Conservation (phyloP, 2,329 filamentous ascomycete species). For the Aphanocladium album region DNA sequence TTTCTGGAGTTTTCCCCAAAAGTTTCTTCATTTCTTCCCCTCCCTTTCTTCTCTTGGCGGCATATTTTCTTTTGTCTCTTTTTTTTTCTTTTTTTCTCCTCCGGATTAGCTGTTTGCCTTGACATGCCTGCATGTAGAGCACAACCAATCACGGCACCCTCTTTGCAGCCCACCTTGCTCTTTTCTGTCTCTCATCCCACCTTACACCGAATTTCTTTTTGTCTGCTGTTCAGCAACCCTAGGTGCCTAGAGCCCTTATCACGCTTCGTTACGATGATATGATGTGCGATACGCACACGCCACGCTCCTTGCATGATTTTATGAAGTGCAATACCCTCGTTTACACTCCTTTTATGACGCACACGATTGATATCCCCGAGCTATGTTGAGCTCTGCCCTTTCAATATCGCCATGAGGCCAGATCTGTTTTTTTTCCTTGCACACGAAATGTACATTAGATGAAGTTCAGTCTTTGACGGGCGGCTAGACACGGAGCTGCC, state of each 20-base stretch:
- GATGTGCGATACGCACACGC: background rate
- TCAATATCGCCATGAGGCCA: background rate
- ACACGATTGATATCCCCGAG: background rate
- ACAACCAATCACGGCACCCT: background rate
- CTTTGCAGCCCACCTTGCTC: background rate
- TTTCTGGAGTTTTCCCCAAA: background rate
- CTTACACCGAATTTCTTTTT: background rate
- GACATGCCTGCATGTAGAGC: background rate
- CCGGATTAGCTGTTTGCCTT: background rate
- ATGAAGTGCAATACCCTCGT: conserved; percentile 1
- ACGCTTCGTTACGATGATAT: conserved; percentile 2
- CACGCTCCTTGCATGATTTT: conserved; percentile 7
- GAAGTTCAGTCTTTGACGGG: background rate
- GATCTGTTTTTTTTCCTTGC: background rate
- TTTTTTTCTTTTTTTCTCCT: background rate
- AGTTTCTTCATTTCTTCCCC: background rate
- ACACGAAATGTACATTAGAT: conserved; percentile 4
- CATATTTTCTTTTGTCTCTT: background rate
- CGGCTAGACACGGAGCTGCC: background rate
- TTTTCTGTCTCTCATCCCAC: background rate
- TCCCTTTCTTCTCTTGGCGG: background rate
- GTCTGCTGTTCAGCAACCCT: background rate
- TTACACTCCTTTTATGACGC: conserved; percentile 6
- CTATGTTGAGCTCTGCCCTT: background rate
- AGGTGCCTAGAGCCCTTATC: background rate